Evolutionary conservation across 345 rosid genomes (phyloP), one percentile per base, ranked within the genome.

Genomic region (Jatropha curcas): DNA sequence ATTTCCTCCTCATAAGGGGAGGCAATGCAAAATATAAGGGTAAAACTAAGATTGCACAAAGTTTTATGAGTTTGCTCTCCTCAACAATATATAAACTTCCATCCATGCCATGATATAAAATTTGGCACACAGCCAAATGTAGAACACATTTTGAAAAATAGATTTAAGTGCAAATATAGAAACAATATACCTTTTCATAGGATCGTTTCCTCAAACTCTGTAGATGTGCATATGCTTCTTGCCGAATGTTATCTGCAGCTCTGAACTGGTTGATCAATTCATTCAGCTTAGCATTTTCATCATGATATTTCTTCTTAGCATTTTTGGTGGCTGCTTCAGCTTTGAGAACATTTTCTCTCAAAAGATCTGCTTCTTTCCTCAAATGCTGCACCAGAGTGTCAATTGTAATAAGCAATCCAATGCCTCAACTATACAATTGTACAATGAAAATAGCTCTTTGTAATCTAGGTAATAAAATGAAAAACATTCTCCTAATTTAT

Each of bases 241-340:
- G 98, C 45, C 97, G 89, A 58, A 82, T 77, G 58, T 74, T 84
- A 83, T 88, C 82, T 19, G 96, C 98, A 80, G 82, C 84, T 77
- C 71, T 82, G 72, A 84, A 88, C 71, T 74, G 80, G 64, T 62
- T 65, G 55, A 68, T 79, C 84, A 90, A 79, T 77, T 80, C 76
- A 60, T 77, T 79, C 34, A 85, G 78, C 71, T 60, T 88, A 35
- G 79, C 82, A 66, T 79, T 72, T 77, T 81, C 87, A 52, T 82
- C 89, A 50, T 74, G 70, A 58, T 77, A 80, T 73, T 77, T 85
- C 73, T 81, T 83, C 79, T 71, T 85, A 64, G 88, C 92, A 77
- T 79, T 88, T 81, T 82, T 83, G 31, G 88, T 77, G 56, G 81
- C 78, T 57, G 76, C 89, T 77, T 90, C 94, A 45, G 84, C 89